These are phyloP conservation scores for Tripterygium wilfordii DNA, from an alignment of 177 flowering plant genomes.

Conservation along the genomic window DNA sequence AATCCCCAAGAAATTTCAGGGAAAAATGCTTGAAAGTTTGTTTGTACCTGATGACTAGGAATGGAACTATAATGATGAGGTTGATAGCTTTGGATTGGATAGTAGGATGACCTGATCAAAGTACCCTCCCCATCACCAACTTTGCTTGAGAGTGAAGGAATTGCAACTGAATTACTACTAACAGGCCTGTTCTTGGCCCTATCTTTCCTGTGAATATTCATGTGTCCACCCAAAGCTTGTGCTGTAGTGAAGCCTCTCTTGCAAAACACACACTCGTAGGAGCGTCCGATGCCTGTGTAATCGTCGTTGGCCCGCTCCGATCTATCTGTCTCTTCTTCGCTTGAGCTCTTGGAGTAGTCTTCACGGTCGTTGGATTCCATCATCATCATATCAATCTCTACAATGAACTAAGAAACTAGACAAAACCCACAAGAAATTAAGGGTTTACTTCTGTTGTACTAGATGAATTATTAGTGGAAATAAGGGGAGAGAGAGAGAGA, in stretches of 20 bases:
- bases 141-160: conserved; percentile 3
- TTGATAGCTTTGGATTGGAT: not conserved
- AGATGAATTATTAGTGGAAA: no score
- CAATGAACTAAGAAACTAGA: not conserved
- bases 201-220: conserved; percentile 46
- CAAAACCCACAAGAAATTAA: not conserved
- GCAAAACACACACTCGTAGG: conserved; percentile 41
- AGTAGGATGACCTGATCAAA: not conserved
- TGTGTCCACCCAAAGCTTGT: conserved; percentile 48
- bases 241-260: conserved; percentile 43
- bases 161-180: no score
- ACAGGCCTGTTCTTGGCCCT: conserved; percentile 21
- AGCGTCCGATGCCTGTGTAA: conserved; percentile 14
- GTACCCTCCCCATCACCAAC: conserved; percentile 3
- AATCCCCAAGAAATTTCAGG: conserved; percentile 2
- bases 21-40: conserved; percentile 10
- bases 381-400: no score
- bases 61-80: conserved; percentile 1
- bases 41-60: conserved; percentile 2
- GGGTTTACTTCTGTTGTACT: no score
- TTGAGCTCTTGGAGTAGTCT: conserved; percentile 11
- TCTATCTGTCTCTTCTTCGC: conserved; percentile 14
- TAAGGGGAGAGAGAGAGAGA: no score
- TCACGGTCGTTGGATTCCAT: conserved; percentile 5
- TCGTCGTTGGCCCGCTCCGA: conserved; percentile 7